Conservation (phyloP, 1,284 basidiomycete genomes). For the Psilocybe mexicana region DNA sequence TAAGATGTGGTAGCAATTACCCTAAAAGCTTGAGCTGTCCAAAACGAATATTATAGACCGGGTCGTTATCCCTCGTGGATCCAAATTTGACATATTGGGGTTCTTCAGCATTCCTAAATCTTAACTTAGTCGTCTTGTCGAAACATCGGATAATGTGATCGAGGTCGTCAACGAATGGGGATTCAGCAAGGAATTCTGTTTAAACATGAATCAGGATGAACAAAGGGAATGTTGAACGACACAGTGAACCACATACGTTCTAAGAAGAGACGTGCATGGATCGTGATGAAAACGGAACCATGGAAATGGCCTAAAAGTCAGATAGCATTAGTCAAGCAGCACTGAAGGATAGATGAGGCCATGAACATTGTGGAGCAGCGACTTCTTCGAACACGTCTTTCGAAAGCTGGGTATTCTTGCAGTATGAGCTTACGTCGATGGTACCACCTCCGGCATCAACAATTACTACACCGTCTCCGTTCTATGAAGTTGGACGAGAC, state of each 20-base stretch:
- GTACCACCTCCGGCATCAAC: constrained; percentile 55
- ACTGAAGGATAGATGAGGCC: constrained; percentile 3
- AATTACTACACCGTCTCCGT: constrained; percentile 41
- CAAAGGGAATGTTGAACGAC: constrained; percentile 21
- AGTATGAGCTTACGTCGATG: constrained; percentile 51
- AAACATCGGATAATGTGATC: constrained; percentile 44
- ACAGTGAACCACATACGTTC: constrained; percentile 23
- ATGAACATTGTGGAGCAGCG: constrained; percentile 31
- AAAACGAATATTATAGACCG: constrained; percentile 30
- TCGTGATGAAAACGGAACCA: constrained; percentile 36
- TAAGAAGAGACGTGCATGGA: constrained; percentile 28
- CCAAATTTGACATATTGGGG: constrained; percentile 50
- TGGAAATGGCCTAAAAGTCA: constrained; percentile 28
- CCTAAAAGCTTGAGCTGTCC: constrained; percentile 43
- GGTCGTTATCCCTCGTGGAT: constrained; percentile 42
- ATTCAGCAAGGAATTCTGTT: constrained; percentile 31
- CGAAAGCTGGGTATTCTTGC: constrained; percentile 20
- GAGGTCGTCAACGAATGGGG: constrained; percentile 35
- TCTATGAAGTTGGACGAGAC: constrained; percentile 19
- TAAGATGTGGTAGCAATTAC: constrained; percentile 4
- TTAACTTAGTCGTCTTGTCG: constrained; percentile 50
- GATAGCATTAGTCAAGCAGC: not conserved
- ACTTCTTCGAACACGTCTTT: constrained; percentile 31
- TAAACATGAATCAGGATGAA: constrained; percentile 31
- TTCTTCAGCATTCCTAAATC: constrained; percentile 40